These are phyloP conservation scores for Calonectria henricotiae DNA, from an alignment of 2,329 filamentous ascomycete genomes.

Conservation along the genomic window DNA sequence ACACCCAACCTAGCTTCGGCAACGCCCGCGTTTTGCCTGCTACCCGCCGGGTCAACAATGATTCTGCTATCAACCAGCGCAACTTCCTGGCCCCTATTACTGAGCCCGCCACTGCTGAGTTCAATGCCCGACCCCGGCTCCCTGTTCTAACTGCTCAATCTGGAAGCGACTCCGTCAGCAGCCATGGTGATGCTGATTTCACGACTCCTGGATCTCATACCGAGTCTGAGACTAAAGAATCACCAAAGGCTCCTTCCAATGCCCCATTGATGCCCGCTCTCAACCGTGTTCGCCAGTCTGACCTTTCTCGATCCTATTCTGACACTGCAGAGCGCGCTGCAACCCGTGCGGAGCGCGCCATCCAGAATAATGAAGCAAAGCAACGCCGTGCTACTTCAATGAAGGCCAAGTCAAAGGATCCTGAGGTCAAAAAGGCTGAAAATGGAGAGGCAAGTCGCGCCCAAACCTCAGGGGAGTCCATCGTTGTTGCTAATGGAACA, in stretches of 20 bases:
- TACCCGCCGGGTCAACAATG: background rate
- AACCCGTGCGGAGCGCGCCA: conserved; percentile 8
- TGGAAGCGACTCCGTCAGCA: background rate
- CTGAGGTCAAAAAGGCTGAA: background rate
- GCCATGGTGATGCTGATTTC: background rate
- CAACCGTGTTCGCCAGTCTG: background rate
- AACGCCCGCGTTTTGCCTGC: background rate
- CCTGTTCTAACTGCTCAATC: background rate
- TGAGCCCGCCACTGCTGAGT: background rate
- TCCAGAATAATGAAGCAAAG: background rate
- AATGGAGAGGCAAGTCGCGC: background rate
- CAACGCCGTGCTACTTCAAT: background rate
- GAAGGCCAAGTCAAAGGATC: background rate
- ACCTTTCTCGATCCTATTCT: background rate
- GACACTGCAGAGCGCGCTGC: conserved; percentile 14
- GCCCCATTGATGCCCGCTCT: background rate
- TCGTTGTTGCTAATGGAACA: conserved; percentile 5
- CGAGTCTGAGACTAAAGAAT: background rate
- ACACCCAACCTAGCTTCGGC: background rate
- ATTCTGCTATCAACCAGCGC: background rate
- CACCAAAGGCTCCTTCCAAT: background rate
- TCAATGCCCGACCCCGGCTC: no score
- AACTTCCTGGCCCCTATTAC: no score
- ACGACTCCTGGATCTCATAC: background rate
- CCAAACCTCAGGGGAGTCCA: background rate